Evolutionary conservation across 495 filamentous ascomycete genomes (phyloP), one percentile per base, ranked within the genome.

Genomic region (Pseudevernia furfuracea): DNA sequence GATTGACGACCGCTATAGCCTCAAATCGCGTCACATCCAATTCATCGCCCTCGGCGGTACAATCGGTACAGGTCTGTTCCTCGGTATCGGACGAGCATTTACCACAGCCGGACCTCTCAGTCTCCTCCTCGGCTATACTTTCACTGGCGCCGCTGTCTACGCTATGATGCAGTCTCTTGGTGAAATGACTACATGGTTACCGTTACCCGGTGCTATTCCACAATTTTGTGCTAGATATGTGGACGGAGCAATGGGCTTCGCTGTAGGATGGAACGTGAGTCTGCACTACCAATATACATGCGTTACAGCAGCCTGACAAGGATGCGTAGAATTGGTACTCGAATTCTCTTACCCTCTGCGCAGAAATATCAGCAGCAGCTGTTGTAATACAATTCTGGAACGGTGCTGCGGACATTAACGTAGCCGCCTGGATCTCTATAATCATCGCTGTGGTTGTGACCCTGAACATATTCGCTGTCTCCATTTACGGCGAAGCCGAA

Each of bases 311-410:
- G 34, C 46, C 43, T 61, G 59, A 61, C 44, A 48, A 10, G 49
- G 6, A 36, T 36, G 21, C 25, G 58, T 58, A 77, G 74, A 77
- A 77, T 59, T 82, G 82, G 74, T 85, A 84, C 65, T 76, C 77
- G 2, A 79, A 74, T 77, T 79, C 83, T 25, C 85, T 86, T 44
- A 90, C 87, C 0, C 86, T 87, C 65, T 88, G 86, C 38, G 78
- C 89, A n/a, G 89, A 91, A 67, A 82, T 92, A 23, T 86, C 86
- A 4, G 88, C 88, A 4, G 87, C 89, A 3, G 82, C 87, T 11
- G 71, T 90, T 60, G 85, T 92, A 63, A 88, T 92, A 44, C 83
- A 87, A 62, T 92, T 84, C 71, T 94, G 90, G 90, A 76, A 88
- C 43, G 67, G 73, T 19, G 73, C 74, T 37, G 69, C 78, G 37